Evolutionary conservation across 106 monocot species (phyloP).

Genomic region (Allium sativum): DNA sequence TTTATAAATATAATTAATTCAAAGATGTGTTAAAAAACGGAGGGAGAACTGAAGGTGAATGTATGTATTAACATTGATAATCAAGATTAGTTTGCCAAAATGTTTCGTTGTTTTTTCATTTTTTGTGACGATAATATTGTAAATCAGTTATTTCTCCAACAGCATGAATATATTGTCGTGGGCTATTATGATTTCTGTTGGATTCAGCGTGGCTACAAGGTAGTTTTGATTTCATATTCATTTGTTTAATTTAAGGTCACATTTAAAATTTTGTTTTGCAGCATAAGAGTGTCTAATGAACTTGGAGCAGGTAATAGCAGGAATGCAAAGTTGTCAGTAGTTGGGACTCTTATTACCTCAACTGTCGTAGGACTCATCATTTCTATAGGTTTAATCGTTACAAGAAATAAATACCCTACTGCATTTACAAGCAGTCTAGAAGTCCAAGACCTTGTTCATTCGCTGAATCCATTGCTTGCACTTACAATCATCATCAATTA

Average conservation of each 20-base stretch:
- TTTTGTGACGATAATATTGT: too few relatives aligned
- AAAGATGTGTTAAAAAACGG: too few relatives aligned
- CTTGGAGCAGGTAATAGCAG: conserved; percentile 56
- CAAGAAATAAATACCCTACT: conserved; percentile 36
- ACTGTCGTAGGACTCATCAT: conserved; percentile 29
- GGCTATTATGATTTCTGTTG: conserved; percentile 76
- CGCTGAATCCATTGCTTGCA: conserved; percentile 54
- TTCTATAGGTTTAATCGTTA: conserved; percentile 31
- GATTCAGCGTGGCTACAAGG: conserved; percentile 64
- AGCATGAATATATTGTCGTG: conserved; percentile 71
- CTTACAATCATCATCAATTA: conserved; percentile 64
- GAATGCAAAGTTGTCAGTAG: conserved; percentile 48
- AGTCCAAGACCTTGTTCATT: conserved; percentile 37
- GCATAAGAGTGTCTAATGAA: conserved; percentile 57
- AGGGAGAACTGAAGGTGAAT: too few relatives aligned
- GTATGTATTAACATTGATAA: too few relatives aligned
- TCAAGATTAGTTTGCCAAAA: too few relatives aligned
- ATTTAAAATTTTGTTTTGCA: not conserved
- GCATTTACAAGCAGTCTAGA: conserved; percentile 30
- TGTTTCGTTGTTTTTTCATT: too few relatives aligned
- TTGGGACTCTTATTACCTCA: conserved; percentile 24
- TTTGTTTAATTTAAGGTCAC: not conserved
- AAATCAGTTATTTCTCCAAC: not conserved
- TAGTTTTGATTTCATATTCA: conserved; percentile 9
- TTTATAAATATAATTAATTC: too few relatives aligned